Evolutionary conservation across 2,329 filamentous ascomycete species (phyloP).

Genomic region (Tothia fuscella): DNA sequence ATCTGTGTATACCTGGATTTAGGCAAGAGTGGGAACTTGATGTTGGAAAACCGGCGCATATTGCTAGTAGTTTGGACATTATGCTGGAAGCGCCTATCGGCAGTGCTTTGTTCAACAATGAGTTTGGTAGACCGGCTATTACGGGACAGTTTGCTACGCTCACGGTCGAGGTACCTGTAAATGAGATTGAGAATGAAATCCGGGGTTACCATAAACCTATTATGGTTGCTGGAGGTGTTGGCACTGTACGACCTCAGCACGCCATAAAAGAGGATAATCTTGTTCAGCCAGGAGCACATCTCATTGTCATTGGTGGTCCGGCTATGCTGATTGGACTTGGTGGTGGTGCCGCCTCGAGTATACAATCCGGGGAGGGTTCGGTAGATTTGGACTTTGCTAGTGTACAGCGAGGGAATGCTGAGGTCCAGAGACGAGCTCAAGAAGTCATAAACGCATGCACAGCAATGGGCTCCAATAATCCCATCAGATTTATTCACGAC

Average conservation of each 20-base stretch:
- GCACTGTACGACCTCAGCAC: slow-evolving; percentile 81
- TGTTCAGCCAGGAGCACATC: slow-evolving; percentile 76
- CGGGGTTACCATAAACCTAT: slow-evolving; percentile 97
- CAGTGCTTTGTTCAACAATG: slow-evolving; percentile 92
- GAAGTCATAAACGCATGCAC: slow-evolving; percentile 96
- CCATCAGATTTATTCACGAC: slow-evolving; percentile 95
- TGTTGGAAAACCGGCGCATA: slow-evolving; percentile 79
- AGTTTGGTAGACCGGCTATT: slow-evolving; percentile 84
- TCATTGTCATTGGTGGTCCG: slow-evolving; percentile 87
- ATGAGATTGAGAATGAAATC: slow-evolving; percentile 53
- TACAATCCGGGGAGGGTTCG: slow-evolving; percentile 74
- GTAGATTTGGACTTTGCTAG: slow-evolving; percentile 94
- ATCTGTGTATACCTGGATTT: slow-evolving; percentile 77
- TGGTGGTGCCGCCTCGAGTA: slow-evolving; percentile 87
- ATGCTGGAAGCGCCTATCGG: slow-evolving; percentile 97
- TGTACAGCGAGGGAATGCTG: slow-evolving; percentile 92
- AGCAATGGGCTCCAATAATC: slow-evolving; percentile 70
- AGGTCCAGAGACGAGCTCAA: slow-evolving; percentile 89
- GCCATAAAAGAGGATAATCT: slow-evolving; percentile 71
- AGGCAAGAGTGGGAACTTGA: slow-evolving; percentile 82
- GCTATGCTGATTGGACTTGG: slow-evolving; percentile 97
- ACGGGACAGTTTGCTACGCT: slow-evolving; percentile 87
- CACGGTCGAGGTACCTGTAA: slow-evolving; percentile 54
- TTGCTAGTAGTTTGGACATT: slow-evolving; percentile 88
- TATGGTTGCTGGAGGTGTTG: slow-evolving; percentile 93